Percentiles rank a stretch among this genome's conserved stretches.
Conservation (phyloP, 2,329 filamentous ascomycete genomes). For the Fusarium citri region DNA sequence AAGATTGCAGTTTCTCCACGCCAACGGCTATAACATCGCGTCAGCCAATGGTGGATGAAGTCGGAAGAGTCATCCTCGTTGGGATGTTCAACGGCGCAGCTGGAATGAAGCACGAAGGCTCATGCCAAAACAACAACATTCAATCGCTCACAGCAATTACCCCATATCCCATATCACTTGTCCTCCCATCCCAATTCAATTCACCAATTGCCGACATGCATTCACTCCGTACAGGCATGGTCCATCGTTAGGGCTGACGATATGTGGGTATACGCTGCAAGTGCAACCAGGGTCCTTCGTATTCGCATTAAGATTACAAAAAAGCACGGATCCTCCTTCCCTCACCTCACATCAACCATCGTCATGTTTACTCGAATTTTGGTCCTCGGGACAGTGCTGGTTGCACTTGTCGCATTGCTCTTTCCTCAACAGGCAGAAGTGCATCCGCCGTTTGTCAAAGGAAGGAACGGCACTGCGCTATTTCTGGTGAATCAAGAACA, state of each 20-base stretch:
- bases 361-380: not conserved
- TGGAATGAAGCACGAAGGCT: no score
- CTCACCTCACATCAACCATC: not conserved
- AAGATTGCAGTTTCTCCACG: not conserved
- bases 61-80: not conserved
- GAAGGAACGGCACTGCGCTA: not conserved
- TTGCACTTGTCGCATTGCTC: not conserved
- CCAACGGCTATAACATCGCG: not conserved
- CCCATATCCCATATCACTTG: not conserved
- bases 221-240: not conserved
- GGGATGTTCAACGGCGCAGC: no score
- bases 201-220: not conserved
- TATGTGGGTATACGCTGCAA: not conserved
- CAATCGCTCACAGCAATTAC: not conserved
- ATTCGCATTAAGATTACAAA: not conserved
- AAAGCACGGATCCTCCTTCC: not conserved
- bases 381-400: not conserved
- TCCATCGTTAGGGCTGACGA: not conserved
- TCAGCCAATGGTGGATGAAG: not conserved
- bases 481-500: constrained; percentile 36
- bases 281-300: not conserved
- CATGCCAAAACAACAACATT: not conserved
- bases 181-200: not conserved
- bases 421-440: not conserved
- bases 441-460: not conserved